Base-by-base conservation (phyloP, 2,329 filamentous ascomycete genomes). In the Capronia epimyces region DNA sequence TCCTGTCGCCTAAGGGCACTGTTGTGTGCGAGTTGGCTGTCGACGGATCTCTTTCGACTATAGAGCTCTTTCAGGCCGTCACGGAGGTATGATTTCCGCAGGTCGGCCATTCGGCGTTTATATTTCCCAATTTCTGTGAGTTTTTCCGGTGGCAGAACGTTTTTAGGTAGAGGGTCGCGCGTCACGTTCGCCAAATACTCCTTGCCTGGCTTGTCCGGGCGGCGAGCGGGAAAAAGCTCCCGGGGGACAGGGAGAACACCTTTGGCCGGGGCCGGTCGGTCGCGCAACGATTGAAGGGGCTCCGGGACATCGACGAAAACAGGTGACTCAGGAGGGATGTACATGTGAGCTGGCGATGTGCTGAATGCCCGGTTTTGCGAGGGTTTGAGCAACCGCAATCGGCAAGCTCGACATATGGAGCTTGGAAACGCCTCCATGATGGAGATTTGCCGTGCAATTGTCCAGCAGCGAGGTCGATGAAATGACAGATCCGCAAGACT, bases 281-380 rank as follows among this genome's bases (percentile, higher is more conserved):
- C 43, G 9, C 62, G 59, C 43, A 60, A 62, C 13, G 70, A 72
- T 52, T 73, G 73, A 45, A 67, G 63, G 2, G 72, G 69, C 67
- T 95, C 89, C 42, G 90, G 91, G 49, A 96, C 75, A 59, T 88
- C 82, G 71, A 97, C 86, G 74, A 86, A 97, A 58, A 80, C 79
- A 41, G 93, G 91, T 29, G 89, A 95, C 67, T 96, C 87, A 43
- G 93, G 91, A 15, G 85, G 84, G 57, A 90, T 75, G 43, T 71
- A 70, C 43, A 64, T 65, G 50, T 63, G 60, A n/a, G 66, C 39
- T 15, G 71, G 43, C 13, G 76, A 71, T 20, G 74, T 73, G 56
- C 72, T 70, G 63, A 78, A 79, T 49, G 70, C 51, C 58, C 70
- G 68, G 41, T 66, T 37, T 10, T 37, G 12, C 10, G 53, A 50